These are phyloP conservation scores for Starmerella potacharoeniae DNA, from an alignment of 805 yeast genomes.

Conservation along the genomic window DNA sequence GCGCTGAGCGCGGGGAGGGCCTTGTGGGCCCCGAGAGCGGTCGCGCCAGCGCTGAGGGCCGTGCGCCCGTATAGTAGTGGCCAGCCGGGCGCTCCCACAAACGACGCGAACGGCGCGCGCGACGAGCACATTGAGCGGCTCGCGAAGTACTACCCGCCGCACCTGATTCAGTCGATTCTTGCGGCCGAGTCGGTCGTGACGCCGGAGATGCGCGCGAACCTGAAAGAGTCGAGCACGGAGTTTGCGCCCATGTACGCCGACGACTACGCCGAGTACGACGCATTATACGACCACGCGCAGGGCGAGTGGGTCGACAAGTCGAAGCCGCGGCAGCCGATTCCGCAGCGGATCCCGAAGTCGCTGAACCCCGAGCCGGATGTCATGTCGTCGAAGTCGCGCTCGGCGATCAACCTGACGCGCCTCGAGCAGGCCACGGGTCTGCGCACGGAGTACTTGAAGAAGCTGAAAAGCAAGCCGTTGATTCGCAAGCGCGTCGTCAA, in stretches of 20 bases:
- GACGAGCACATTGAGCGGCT: conserved; percentile 44
- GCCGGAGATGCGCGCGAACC: conserved; percentile 46
- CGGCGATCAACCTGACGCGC: conserved; percentile 26
- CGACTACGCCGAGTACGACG: conserved; percentile 61
- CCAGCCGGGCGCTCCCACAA: not conserved
- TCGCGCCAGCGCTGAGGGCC: not conserved
- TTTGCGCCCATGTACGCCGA: conserved; percentile 64
- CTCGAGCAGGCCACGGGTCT: conserved; percentile 28
- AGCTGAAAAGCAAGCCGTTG: conserved; percentile 24
- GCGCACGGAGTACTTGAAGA: conserved; percentile 22
- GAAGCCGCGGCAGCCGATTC: conserved; percentile 48
- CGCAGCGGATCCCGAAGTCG: conserved; percentile 44
- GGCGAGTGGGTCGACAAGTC: conserved; percentile 38
- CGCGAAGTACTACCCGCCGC: conserved; percentile 69
- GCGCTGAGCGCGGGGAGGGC: not conserved
- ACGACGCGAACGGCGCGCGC: conserved; percentile 2
- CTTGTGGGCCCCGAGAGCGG: not conserved
- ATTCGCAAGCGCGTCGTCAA: conserved; percentile 62
- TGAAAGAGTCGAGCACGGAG: conserved; percentile 35
- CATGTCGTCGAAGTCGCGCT: conserved; percentile 26
- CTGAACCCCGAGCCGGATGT: conserved; percentile 24
- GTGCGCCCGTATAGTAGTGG: not conserved
- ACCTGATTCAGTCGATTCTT: conserved; percentile 66
- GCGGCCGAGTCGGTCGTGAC: conserved; percentile 65
- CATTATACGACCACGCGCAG: conserved; percentile 57